phyloP scores from a whole-genome alignment of 2,329 filamentous ascomycete species.

The Alternaria sp. region DNA sequence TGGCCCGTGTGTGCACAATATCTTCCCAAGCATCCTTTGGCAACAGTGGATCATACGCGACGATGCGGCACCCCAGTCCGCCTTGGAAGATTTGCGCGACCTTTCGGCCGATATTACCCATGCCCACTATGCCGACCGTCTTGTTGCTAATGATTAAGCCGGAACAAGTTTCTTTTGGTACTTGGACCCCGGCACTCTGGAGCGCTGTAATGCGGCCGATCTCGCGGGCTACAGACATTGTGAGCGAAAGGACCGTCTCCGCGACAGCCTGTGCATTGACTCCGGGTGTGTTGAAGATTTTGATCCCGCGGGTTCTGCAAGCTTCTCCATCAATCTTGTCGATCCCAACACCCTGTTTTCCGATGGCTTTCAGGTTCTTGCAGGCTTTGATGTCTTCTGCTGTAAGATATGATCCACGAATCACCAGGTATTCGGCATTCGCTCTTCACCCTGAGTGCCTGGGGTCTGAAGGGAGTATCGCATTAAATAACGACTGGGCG shows the following conservation, averaged over 20 bases:
- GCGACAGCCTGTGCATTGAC: conserved; percentile 57
- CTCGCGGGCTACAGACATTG: conserved; percentile 44
- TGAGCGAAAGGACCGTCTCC: conserved; percentile 51
- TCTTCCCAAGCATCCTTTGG: conserved; percentile 53
- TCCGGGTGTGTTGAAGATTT: conserved; percentile 60
- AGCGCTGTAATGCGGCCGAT: conserved; percentile 36
- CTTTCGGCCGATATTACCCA: conserved; percentile 49
- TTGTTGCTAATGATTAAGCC: conserved; percentile 55
- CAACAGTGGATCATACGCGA: conserved; percentile 53
- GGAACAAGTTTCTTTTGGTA: conserved; percentile 55
- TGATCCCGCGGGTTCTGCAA: conserved; percentile 52
- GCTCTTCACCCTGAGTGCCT: conserved; percentile 53
- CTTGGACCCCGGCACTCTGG: conserved; percentile 44
- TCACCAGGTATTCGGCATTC: conserved; percentile 54
- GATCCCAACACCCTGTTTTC: conserved; percentile 60
- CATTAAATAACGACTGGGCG: conserved; percentile 52
- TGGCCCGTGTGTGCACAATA: conserved; percentile 33
- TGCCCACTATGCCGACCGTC: conserved; percentile 58
- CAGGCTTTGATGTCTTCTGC: conserved; percentile 52
- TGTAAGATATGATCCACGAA: conserved; percentile 51
- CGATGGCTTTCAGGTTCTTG: conserved; percentile 54
- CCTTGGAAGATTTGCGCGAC: conserved; percentile 35
- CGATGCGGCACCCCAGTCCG: conserved; percentile 54
- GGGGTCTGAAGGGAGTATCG: conserved; percentile 49
- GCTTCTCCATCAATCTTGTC: conserved; percentile 56